Base-by-base conservation (phyloP, 2,329 filamentous ascomycete species). In the Acarospora socialis region DNA sequence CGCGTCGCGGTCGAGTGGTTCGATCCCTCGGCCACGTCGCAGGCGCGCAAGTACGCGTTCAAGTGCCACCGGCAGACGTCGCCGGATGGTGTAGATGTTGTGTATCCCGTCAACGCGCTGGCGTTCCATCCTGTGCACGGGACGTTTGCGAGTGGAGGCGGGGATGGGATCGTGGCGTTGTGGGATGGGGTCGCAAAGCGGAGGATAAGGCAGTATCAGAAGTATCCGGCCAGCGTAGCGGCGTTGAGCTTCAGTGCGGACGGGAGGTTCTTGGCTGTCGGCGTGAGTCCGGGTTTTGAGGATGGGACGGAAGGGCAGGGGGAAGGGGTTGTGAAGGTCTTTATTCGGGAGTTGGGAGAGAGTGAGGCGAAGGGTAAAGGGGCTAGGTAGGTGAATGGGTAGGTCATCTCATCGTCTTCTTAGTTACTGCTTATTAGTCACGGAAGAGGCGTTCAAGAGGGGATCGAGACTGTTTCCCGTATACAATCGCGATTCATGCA, bases 1-100 rank as follows among this genome's bases (percentile, higher is more conserved):
- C 76, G 90, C 46, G 84, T 98, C 2, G 87, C 86, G 0, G 90
- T 98, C 1, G 90, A 98, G 56, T 95, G 86, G 82, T 95, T 98
- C 53, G 90, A 95, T 51, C 81, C 90, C 10, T 81, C 75, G 4
- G 65, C 74, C 24, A 81, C 87, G 54, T 86, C 81, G 3, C 86
- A 95, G 59, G 78, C 81, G 22, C 73, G 86, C 43, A 95, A 94
- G 56, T 98, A 95, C 54, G 90, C 90, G 9, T 98, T 98, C 71
- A 98, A 98, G 57, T 98, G 90, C 57, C 90, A 98, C 57, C 73
- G 90, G 4, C 82, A 92, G 54, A 68, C 74, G 18, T 32, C 34
- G 10, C 52, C 61, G 33, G 68, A 68, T 25, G 73, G 73, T 30
- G 73, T 68, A 17, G 86, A 93, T 47, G 68, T 93, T 4, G 82